phyloP scores from a whole-genome alignment of 495 filamentous ascomycete species.

The Trichoderma asperelloides region DNA sequence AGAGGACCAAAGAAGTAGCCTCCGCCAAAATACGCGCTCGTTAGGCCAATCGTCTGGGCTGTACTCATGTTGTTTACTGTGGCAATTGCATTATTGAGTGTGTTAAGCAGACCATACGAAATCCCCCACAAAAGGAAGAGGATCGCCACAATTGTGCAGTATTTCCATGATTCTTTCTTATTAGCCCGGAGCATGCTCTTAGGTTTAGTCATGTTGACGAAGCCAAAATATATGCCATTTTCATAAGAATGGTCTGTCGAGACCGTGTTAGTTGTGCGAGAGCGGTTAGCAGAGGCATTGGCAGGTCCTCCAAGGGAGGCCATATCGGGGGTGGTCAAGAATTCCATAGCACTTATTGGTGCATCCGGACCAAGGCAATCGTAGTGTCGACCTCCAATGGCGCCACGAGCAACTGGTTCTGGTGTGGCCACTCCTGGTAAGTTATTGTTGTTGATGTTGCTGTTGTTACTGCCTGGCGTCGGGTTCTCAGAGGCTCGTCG shows the following conservation, averaged over 20 bases:
- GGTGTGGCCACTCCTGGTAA: background rate
- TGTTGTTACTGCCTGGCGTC: background rate
- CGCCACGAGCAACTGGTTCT: background rate
- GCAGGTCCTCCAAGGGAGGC: background rate
- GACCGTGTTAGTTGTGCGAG: constrained; percentile 6
- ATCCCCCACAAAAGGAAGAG: constrained; percentile 81
- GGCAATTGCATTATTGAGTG: constrained; percentile 47
- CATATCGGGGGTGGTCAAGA: constrained; percentile 48
- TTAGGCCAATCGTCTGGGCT: constrained; percentile 30
- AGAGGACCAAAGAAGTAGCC: constrained; percentile 59
- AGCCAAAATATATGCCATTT: constrained; percentile 57
- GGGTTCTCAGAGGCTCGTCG: background rate
- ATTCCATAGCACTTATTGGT: constrained; percentile 47
- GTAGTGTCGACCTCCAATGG: constrained; percentile 7
- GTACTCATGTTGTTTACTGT: constrained; percentile 28
- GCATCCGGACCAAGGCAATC: constrained; percentile 13
- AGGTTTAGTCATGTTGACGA: constrained; percentile 69
- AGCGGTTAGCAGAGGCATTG: background rate
- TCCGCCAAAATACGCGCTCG: constrained; percentile 35
- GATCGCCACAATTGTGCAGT: constrained; percentile 54
- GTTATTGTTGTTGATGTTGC: background rate
- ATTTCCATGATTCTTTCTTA: constrained; percentile 32
- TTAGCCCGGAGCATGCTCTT: constrained; percentile 64
- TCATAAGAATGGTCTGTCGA: constrained; percentile 12
- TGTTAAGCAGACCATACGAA: constrained; percentile 68